phyloP scores from a whole-genome alignment of 208 protist species.

The Leptomonas pyrrhocoris region DNA sequence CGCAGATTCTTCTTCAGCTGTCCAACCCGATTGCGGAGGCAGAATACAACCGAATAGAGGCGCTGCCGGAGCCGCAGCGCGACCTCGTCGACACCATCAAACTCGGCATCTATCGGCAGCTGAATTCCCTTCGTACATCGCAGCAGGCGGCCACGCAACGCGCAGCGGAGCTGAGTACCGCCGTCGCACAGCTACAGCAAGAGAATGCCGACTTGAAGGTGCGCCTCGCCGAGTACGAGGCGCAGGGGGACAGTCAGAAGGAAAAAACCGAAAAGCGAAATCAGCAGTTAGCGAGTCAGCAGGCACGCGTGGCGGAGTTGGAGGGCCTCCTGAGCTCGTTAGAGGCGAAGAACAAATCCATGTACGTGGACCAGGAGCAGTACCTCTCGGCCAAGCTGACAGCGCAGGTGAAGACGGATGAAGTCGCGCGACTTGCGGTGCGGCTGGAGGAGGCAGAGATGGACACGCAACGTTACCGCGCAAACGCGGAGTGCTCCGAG shows the following conservation, averaged over 20 bases:
- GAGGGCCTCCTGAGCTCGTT: conserved; percentile 64
- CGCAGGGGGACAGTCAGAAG: conserved; percentile 39
- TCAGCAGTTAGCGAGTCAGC: conserved; percentile 45
- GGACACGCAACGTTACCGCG: conserved; percentile 74
- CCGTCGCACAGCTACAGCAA: conserved; percentile 41
- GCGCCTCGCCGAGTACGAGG: conserved; percentile 54
- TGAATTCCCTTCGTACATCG: conserved; percentile 62
- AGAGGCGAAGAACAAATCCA: conserved; percentile 52
- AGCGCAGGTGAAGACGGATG: conserved; percentile 83
- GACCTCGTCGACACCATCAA: conserved; percentile 86
- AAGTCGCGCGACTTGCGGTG: conserved; percentile 76
- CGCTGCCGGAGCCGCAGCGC: conserved; percentile 61
- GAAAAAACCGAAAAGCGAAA: conserved; percentile 35
- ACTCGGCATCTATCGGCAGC: conserved; percentile 80
- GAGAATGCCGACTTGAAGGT: conserved; percentile 66
- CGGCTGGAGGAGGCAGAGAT: conserved; percentile 83
- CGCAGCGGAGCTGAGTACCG: conserved; percentile 60
- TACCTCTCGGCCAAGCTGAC: conserved; percentile 80
- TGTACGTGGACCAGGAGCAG: conserved; percentile 81
- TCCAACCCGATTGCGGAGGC: conserved; percentile 75
- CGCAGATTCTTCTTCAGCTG: conserved; percentile 72
- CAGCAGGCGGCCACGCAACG: conserved; percentile 57
- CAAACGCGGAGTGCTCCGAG: conserved; percentile 82
- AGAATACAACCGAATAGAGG: conserved; percentile 75
- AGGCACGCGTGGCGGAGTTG: conserved; percentile 60